These are phyloP conservation scores for Melianthus villosus DNA, from an alignment of 441 rosid species.

Conservation along the genomic window DNA sequence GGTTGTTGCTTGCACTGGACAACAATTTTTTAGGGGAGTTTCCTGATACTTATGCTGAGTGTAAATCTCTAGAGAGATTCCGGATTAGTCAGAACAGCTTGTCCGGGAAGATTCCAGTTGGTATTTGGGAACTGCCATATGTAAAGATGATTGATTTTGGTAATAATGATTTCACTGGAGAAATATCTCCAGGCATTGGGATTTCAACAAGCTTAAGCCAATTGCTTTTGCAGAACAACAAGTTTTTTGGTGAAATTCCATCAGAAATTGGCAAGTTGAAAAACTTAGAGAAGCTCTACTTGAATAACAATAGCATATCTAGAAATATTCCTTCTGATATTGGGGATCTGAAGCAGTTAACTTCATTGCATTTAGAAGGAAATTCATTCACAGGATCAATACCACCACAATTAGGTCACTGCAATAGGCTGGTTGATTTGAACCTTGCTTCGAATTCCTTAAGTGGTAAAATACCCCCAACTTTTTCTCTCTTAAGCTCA, in stretches of 20 bases:
- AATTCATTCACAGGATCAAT: conserved; percentile 50
- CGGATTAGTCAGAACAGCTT: conserved; percentile 40
- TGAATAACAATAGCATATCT: conserved; percentile 40
- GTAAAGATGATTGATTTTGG: conserved; percentile 43
- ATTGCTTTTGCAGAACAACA: conserved; percentile 41
- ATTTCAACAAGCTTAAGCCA: conserved; percentile 29
- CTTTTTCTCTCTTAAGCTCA: conserved; percentile 27
- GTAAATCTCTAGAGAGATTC: conserved; percentile 46
- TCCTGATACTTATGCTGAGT: conserved; percentile 37
- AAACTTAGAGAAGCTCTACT: conserved; percentile 37
- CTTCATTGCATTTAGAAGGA: conserved; percentile 49
- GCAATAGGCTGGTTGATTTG: conserved; percentile 49
- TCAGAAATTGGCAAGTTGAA: conserved; percentile 31
- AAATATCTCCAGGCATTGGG: conserved; percentile 30
- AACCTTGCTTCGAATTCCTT: conserved; percentile 55
- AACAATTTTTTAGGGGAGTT: conserved; percentile 56
- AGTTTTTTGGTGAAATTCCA: conserved; percentile 54
- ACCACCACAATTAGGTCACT: conserved; percentile 31
- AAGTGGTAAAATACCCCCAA: conserved; percentile 36
- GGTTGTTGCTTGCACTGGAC: conserved; percentile 32
- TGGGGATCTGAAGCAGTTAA: conserved; percentile 33
- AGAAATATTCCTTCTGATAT: conserved; percentile 41
- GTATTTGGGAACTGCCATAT: conserved; percentile 48
- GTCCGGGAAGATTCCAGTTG: conserved; percentile 36
- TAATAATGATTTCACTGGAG: conserved; percentile 44